Conservation (phyloP, 2,329 filamentous ascomycete genomes). For the Fusarium sp. region DNA sequence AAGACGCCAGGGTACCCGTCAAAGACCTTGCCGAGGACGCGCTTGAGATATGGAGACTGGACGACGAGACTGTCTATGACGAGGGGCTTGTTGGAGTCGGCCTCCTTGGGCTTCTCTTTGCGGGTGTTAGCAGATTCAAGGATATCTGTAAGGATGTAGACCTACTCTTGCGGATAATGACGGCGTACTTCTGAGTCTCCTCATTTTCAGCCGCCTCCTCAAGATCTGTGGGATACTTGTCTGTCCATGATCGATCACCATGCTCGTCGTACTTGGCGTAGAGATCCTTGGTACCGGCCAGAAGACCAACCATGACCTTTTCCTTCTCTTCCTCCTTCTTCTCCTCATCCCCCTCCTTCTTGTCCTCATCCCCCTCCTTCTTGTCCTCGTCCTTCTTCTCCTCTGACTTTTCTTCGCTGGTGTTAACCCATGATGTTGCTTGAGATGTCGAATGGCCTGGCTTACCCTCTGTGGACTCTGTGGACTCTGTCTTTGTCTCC, state of each 20-base stretch:
- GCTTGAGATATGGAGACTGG: conserved; percentile 71
- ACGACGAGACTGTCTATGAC: conserved; percentile 72
- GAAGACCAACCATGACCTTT: conserved; percentile 48
- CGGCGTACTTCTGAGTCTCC: conserved; percentile 70
- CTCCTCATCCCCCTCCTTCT: neutral
- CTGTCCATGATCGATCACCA: conserved; percentile 66
- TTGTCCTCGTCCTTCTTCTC: conserved; percentile 6
- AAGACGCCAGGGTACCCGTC: conserved; percentile 70
- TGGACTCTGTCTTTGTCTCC: conserved; percentile 8
- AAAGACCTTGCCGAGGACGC: conserved; percentile 65
- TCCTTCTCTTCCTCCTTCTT: conserved; percentile 14
- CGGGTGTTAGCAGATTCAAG: neutral
- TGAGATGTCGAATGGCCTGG: too few relatives aligned
- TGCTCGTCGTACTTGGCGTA: conserved; percentile 59
- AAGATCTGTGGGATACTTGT: conserved; percentile 65
- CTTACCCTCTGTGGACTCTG: conserved; percentile 22
- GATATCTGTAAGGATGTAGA: neutral
- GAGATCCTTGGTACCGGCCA: conserved; percentile 56
- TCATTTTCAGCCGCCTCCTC: conserved; percentile 70
- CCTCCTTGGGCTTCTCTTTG: conserved; percentile 59
- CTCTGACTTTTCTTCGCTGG: conserved; percentile 14
- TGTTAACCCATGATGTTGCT: neutral
- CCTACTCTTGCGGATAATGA: conserved; percentile 66
- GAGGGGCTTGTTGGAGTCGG: conserved; percentile 70
- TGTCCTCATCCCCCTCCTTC: neutral